Evolutionary conservation across 345 rosid species (phyloP), one percentile per base, ranked within the genome.

Genomic region (Lepidium aucheri): DNA sequence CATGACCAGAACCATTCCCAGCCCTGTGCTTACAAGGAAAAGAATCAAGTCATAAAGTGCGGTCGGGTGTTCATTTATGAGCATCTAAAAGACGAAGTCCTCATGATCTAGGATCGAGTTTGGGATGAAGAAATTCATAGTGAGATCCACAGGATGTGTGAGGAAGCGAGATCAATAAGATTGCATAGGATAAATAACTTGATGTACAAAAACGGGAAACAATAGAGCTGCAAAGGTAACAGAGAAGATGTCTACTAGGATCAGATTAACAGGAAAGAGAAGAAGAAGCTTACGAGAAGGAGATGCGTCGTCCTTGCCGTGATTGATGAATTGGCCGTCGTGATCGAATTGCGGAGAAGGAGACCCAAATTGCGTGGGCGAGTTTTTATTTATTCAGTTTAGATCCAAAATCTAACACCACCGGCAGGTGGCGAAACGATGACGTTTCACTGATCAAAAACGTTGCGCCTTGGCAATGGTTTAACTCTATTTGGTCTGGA

Each of bases 1-100:
- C 38, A 66, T 49, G 68, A 63, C 52, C 52, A 60, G 70, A 68
- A 43, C 62, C 68, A 73, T 58, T 60, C 43, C 71, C 47, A 65
- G 8, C 45, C 74, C 84, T 77, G 83, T 67, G 77, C 50, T 68
- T 15, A 53, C 51, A 68, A 34, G 9, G 36, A 49, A 24, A 65
- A 30, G 51, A 30, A 69, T 18, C 9, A 45, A 36, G 9, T 42
- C 34, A 53, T 43, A 20, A 18, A 45, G 9, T 28, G 8, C 15
- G 17, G 6, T 28, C 13, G 26, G 17, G 54, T 14, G 8, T 16
- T 35, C 54, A 64, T 57, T 17, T 28, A 9, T 32, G 52, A 54
- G 60, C 24, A 39, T 39, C 46, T 18, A 20, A 38, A 20, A 57
- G 34, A 56, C 47, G 63, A 66, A 38, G 15, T 58, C 46, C 49